A percentile compares a stretch with the other conserved stretches of the same genome.
Conservation (phyloP, 176 grass and related monocot genomes). For the Leersia perrieri region DNA sequence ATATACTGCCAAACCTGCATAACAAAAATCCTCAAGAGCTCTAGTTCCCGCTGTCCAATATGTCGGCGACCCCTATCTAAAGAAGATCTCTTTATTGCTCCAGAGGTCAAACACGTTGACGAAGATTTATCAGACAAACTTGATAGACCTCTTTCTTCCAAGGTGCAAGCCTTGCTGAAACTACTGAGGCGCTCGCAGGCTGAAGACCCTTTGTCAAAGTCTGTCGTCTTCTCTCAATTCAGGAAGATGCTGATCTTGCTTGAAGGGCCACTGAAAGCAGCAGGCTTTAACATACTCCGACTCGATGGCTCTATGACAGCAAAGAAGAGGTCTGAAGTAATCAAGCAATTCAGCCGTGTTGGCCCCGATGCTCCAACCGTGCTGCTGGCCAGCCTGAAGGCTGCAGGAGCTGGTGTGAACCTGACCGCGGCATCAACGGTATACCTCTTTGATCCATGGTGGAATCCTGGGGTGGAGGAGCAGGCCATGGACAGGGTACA, state of each 20-base stretch:
- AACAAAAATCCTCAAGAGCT: constrained; percentile 60
- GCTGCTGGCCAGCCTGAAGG: constrained; percentile 81
- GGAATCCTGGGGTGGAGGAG: constrained; percentile 89
- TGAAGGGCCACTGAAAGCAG: constrained; percentile 62
- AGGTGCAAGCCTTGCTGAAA: constrained; percentile 69
- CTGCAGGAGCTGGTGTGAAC: constrained; percentile 72
- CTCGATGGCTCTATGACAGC: constrained; percentile 77
- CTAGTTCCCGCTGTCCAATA: constrained; percentile 80
- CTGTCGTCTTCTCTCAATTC: constrained; percentile 93
- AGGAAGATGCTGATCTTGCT: constrained; percentile 82
- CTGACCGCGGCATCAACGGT: constrained; percentile 81
- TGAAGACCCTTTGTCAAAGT: constrained; percentile 60
- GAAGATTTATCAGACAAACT: constrained; percentile 44
- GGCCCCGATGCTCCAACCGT: constrained; percentile 59
- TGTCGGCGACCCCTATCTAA: constrained; percentile 74
- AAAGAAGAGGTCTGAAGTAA: constrained; percentile 66
- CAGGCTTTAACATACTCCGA: constrained; percentile 59
- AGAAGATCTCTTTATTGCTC: constrained; percentile 78
- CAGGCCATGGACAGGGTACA: constrained; percentile 97
- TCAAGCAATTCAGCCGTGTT: constrained; percentile 41
- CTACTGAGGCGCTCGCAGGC: constrained; percentile 51
- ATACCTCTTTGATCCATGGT: constrained; percentile 91
- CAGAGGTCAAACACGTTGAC: constrained; percentile 43
- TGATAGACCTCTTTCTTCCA: constrained; percentile 65
- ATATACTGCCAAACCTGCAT: constrained; percentile 94